Evolutionary conservation across 2,329 filamentous ascomycete species (phyloP).

Genomic region (Sclerotiophoma versabilis): DNA sequence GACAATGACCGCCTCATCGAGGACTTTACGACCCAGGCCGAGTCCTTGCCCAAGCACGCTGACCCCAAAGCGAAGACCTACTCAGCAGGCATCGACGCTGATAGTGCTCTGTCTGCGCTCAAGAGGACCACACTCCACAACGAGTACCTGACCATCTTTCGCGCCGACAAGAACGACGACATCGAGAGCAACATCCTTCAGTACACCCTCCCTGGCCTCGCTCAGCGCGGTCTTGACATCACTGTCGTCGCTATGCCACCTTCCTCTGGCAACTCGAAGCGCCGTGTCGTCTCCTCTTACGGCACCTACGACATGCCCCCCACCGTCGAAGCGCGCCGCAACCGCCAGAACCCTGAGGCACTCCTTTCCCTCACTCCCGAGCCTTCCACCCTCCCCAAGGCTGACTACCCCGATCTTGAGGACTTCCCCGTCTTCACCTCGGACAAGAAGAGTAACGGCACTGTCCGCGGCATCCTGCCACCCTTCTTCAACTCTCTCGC

Average conservation of each 20-base stretch:
- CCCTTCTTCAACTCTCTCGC: slow-evolving; percentile 77
- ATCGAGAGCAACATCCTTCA: slow-evolving; percentile 24
- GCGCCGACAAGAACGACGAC: slow-evolving; percentile 31
- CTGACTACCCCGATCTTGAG: slow-evolving; percentile 35
- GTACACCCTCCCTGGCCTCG: slow-evolving; percentile 21
- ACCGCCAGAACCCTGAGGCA: slow-evolving; percentile 41
- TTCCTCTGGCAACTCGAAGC: slow-evolving; percentile 40
- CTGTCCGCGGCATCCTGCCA: slow-evolving; percentile 65
- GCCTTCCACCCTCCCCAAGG: slow-evolving; percentile 35
- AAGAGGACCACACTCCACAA: slow-evolving; percentile 34
- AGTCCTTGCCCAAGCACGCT: slow-evolving; percentile 35
- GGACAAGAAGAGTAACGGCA: slow-evolving; percentile 34
- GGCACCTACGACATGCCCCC: slow-evolving; percentile 44
- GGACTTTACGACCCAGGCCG: slow-evolving; percentile 47
- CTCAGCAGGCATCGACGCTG: slow-evolving; percentile 32
- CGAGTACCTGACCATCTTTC: slow-evolving; percentile 40
- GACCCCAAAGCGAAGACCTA: slow-evolving; percentile 40
- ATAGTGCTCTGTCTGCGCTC: slow-evolving; percentile 26
- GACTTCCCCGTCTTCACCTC: slow-evolving; percentile 36
- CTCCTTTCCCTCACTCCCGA: slow-evolving; percentile 37
- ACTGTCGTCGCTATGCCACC: slow-evolving; percentile 50
- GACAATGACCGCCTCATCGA: slow-evolving; percentile 47
- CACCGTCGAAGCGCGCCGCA: slow-evolving; percentile 27
- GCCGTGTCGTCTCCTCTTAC: slow-evolving; percentile 40
- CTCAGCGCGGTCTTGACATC: slow-evolving; percentile 33